These are phyloP conservation scores for Aspergillus fijiensis DNA, from an alignment of 2,329 filamentous ascomycete species.

Conservation along the genomic window DNA sequence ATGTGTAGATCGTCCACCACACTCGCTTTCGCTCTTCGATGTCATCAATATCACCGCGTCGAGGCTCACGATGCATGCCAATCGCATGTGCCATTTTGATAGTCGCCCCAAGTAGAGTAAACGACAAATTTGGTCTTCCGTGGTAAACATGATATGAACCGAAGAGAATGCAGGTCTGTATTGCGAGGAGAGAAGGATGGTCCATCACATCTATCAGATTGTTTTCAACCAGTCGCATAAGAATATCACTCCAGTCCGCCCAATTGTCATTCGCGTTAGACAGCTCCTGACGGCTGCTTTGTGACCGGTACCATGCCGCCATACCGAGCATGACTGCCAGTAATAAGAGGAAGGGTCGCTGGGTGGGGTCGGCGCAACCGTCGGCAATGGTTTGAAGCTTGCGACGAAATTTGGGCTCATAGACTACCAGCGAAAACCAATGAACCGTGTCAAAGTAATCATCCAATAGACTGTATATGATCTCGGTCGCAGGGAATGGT, in stretches of 20 bases:
- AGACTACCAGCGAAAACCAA: constrained; percentile 48
- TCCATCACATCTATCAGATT: constrained; percentile 45
- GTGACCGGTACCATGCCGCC: constrained; percentile 40
- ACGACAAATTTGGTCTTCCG: constrained; percentile 43
- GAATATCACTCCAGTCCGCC: constrained; percentile 16
- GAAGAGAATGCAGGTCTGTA: constrained; percentile 42
- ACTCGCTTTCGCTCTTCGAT: constrained; percentile 41
- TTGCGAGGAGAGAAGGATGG: constrained; percentile 37
- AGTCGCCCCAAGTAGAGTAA: constrained; percentile 40
- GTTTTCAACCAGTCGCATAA: constrained; percentile 30
- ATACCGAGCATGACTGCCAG: constrained; percentile 41
- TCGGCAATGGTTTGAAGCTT: constrained; percentile 34
- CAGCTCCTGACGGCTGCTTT: constrained; percentile 20
- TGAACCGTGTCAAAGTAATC: constrained; percentile 45
- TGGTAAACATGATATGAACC: constrained; percentile 46
- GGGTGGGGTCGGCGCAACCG: constrained; percentile 33
- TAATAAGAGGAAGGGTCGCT: constrained; percentile 40
- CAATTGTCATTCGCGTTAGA: constrained; percentile 12
- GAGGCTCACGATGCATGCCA: constrained; percentile 33
- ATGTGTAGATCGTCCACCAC: constrained; percentile 47
- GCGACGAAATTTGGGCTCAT: constrained; percentile 43
- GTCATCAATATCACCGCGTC: constrained; percentile 22
- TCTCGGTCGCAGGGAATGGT: constrained; percentile 29
- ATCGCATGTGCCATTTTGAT: constrained; percentile 39
- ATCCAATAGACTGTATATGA: constrained; percentile 37